Conservation (phyloP, 2,329 filamentous ascomycete species). For the Paraphoma sp. region DNA sequence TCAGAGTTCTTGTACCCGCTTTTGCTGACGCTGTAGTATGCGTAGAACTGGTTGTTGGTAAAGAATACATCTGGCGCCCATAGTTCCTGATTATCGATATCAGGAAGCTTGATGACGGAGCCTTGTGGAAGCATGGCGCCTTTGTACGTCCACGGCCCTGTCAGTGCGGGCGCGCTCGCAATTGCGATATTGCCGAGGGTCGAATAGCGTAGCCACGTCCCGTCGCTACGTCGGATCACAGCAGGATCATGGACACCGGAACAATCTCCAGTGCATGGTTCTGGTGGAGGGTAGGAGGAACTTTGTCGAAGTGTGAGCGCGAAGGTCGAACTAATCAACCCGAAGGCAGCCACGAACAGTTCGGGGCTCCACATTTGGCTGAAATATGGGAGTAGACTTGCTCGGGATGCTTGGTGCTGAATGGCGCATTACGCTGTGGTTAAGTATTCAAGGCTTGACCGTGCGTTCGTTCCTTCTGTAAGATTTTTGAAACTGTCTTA, state of each 20-base stretch:
- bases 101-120: not conserved
- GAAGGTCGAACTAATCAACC: not conserved
- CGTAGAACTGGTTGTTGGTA: constrained; percentile 57
- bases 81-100: not conserved
- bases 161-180: constrained; percentile 51
- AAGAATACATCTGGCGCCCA: constrained; percentile 22
- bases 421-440: not conserved
- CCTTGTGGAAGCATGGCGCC: constrained; percentile 49
- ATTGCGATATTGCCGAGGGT: constrained; percentile 56
- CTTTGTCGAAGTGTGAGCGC: constrained; percentile 11
- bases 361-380: not conserved
- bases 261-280: constrained; percentile 48
- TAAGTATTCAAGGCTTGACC: not conserved
- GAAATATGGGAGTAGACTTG: not conserved
- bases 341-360: not conserved
- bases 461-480: not conserved
- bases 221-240: constrained; percentile 51
- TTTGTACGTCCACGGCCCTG: constrained; percentile 56
- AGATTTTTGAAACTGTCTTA: not conserved
- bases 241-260: constrained; percentile 54
- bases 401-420: not conserved
- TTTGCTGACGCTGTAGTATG: constrained; percentile 67
- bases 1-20: constrained; percentile 66
- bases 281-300: constrained; percentile 20
- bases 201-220: constrained; percentile 58